phyloP scores from a whole-genome alignment of 2,329 filamentous ascomycete species.

The Aspergillus flavus region DNA sequence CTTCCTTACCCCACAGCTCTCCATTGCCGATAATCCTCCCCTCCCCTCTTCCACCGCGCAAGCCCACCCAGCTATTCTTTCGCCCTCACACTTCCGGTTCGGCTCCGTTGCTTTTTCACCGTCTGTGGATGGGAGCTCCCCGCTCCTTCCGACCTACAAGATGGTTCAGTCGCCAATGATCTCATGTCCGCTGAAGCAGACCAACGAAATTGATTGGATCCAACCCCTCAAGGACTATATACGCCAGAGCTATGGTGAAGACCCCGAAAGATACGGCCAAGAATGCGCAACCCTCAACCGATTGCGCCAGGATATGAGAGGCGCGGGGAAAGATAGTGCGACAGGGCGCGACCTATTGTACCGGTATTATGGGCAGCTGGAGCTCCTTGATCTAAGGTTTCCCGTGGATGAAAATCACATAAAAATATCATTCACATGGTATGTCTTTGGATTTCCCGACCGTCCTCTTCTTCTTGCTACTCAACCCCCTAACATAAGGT shows the following conservation, averaged over 20 bases:
- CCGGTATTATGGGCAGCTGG: constrained; percentile 95
- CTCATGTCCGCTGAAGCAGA: constrained; percentile 86
- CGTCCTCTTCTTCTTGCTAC: not conserved
- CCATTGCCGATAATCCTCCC: constrained; percentile 7
- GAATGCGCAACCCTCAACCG: constrained; percentile 95
- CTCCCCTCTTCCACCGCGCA: not conserved
- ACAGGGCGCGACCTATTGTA: constrained; percentile 92
- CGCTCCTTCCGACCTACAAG: constrained; percentile 39
- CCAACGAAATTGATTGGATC: constrained; percentile 98
- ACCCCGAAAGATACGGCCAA: constrained; percentile 92
- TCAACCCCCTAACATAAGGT: constrained; percentile 8
- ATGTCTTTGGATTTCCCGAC: constrained; percentile 24
- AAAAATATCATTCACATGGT: constrained; percentile 99
- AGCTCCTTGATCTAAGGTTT: constrained; percentile 90
- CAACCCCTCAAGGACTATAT: constrained; percentile 91
- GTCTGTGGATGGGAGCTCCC: constrained; percentile 37
- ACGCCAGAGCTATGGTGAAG: constrained; percentile 89
- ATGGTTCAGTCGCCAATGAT: constrained; percentile 95
- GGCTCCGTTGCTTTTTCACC: not conserved
- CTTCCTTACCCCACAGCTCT: constrained; percentile 9
- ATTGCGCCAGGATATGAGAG: constrained; percentile 95
- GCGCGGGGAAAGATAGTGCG: constrained; percentile 93
- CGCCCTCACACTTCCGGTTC: not conserved
- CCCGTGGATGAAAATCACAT: constrained; percentile 99
- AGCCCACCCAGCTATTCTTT: not conserved